Conservation (phyloP, 441 rosid species). For the Iberis amara region DNA sequence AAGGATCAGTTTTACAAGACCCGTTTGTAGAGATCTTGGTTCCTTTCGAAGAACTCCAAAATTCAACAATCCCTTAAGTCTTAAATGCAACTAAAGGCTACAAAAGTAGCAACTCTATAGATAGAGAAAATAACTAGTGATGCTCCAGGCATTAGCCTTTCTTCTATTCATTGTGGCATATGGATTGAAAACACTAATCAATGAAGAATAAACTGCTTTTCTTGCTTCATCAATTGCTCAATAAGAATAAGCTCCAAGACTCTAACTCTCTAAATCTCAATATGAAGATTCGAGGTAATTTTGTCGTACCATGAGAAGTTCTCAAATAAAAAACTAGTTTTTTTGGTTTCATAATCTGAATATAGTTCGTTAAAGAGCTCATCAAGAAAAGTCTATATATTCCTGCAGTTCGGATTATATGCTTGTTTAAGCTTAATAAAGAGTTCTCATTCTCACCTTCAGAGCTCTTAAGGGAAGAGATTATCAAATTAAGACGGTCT, state of each 20-base stretch:
- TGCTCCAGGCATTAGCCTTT: slow-evolving; percentile 25
- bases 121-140: no score
- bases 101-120: no score
- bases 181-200: slow-evolving; percentile 8
- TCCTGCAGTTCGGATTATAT: slow-evolving; percentile 20
- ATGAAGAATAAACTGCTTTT: slow-evolving; percentile 19
- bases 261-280: slow-evolving; percentile 15
- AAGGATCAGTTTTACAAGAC: slow-evolving; percentile 7
- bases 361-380: slow-evolving; percentile 11
- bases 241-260: slow-evolving; percentile 16
- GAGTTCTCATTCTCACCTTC: slow-evolving; percentile 3
- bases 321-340: background rate
- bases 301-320: background rate
- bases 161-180: slow-evolving; percentile 26
- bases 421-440: slow-evolving; percentile 11
- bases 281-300: slow-evolving; percentile 14
- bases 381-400: slow-evolving; percentile 8
- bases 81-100: slow-evolving; percentile 18
- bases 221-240: slow-evolving; percentile 24
- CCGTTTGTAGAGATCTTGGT: slow-evolving; percentile 6
- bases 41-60: slow-evolving; percentile 16
- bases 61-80: background rate
- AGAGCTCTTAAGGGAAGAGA: slow-evolving; percentile 21
- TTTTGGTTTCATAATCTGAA: no score
- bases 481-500: slow-evolving; percentile 4